These are phyloP conservation scores for Aspergillus aculeatus DNA, from an alignment of 2,329 filamentous ascomycete genomes.

Conservation along the genomic window DNA sequence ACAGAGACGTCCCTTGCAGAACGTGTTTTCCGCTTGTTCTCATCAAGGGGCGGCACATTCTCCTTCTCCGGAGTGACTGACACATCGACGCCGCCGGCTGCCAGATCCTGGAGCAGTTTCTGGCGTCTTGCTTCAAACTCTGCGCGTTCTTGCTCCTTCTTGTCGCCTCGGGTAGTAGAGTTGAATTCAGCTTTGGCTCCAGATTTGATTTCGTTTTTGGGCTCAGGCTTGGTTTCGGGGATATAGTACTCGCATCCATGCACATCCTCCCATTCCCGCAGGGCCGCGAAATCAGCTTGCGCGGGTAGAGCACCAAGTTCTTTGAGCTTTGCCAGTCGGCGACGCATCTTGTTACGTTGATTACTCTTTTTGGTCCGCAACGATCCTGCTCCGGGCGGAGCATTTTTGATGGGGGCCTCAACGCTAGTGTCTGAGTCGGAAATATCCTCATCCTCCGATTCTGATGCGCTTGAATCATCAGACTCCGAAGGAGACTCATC, in stretches of 20 bases:
- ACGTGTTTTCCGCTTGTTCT: slow-evolving; percentile 5
- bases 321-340: slow-evolving; percentile 54
- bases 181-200: slow-evolving; percentile 38
- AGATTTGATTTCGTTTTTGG: slow-evolving; percentile 42
- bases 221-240: slow-evolving; percentile 20
- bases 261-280: slow-evolving; percentile 40
- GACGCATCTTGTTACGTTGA: slow-evolving; percentile 50
- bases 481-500: slow-evolving; percentile 37
- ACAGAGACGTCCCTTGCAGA: slow-evolving; percentile 13
- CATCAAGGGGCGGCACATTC: slow-evolving; percentile 24
- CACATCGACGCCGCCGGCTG: slow-evolving; percentile 54
- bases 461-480: not conserved
- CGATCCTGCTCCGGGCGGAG: slow-evolving; percentile 52
- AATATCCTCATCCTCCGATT: slow-evolving; percentile 21
- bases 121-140: slow-evolving; percentile 53
- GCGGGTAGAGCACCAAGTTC: slow-evolving; percentile 51
- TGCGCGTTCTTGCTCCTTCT: not conserved
- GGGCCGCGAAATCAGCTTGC: slow-evolving; percentile 52
- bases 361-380: slow-evolving; percentile 57
- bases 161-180: not conserved
- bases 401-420: slow-evolving; percentile 19
- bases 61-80: slow-evolving; percentile 32
- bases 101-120: slow-evolving; percentile 53
- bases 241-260: slow-evolving; percentile 25
- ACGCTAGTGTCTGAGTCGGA: slow-evolving; percentile 13